These are phyloP conservation scores for Phytophthora rubi DNA, from an alignment of 352 stramenopile species.

Conservation along the genomic window DNA sequence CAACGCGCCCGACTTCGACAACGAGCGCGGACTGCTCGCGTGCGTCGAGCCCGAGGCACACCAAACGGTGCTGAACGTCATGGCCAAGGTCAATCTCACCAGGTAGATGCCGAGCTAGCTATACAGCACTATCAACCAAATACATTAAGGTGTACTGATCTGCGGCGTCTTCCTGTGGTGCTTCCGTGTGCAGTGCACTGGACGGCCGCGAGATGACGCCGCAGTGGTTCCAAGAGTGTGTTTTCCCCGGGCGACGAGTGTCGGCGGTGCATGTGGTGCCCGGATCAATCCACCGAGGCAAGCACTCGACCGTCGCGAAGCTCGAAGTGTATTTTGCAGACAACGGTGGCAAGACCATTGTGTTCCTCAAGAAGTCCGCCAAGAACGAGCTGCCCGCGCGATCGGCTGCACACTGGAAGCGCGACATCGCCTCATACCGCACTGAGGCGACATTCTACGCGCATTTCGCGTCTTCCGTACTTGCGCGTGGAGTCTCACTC, in stretches of 20 bases:
- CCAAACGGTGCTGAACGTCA: constrained; percentile 45
- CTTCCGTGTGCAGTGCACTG: constrained; percentile 44
- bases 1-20: constrained; percentile 65
- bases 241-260: constrained; percentile 33
- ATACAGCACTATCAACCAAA: constrained; percentile 27
- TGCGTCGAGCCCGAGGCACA: constrained; percentile 47
- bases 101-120: constrained; percentile 49
- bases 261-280: constrained; percentile 33
- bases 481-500: constrained; percentile 41
- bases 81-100: constrained; percentile 56
- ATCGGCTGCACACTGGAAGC: constrained; percentile 52
- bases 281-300: constrained; percentile 51
- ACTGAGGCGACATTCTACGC: constrained; percentile 68
- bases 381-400: constrained; percentile 57
- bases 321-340: constrained; percentile 40
- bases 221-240: constrained; percentile 51
- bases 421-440: constrained; percentile 68
- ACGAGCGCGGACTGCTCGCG: constrained; percentile 61
- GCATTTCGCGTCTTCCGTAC: constrained; percentile 44
- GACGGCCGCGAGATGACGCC: constrained; percentile 50
- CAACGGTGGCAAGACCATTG: constrained; percentile 19
- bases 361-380: constrained; percentile 77
- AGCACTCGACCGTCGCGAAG: constrained; percentile 59
- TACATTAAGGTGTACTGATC: constrained; percentile 31
- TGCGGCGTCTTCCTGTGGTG: constrained; percentile 25